Base-by-base conservation (phyloP, 495 filamentous ascomycete genomes). In the Rostrohypoxylon terebratum region DNA sequence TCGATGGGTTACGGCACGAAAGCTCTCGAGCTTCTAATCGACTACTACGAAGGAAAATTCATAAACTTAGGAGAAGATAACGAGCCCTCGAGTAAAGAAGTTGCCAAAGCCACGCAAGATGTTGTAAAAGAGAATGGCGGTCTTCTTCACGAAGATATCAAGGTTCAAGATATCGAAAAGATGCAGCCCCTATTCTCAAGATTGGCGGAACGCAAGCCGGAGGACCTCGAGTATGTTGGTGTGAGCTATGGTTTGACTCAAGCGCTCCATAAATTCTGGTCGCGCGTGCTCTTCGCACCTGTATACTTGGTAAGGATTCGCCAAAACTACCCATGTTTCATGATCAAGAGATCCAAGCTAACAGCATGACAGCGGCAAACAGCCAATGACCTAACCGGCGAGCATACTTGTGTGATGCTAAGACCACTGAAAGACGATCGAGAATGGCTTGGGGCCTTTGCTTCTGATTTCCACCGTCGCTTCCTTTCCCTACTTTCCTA, bases 371-470 rank as follows among this genome's bases (percentile, higher is more conserved):
- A 79, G 80, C 90, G 96, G 51, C 96, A 99, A 85, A 99, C 96
- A 3, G 84, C 96, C 5, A 98, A 98, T 76, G 93, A 98, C 51
- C 86, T 99, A 25, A 99, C 96, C 0, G 96, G 96, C 68, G 96
- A 99, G 82, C 95, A 99, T 75, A 94, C 95, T 0, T 97, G 94
- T 78, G 94, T 99, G 36, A 99, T 99, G 96, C 87, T 99, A 34
- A 90, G 93, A 59, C 90, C 92, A 4, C 83, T 94, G 0, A 86
- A 88, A 44, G 87, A 82, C 11, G 93, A 97, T 71, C 85, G 83
- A 50, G 86, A 84, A 72, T 98, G 96, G 96, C 86, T 97, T 11
- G 92, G 92, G 38, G 94, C 94, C 8, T 99, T 94, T 75, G 85
- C 95, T 7, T 88, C 89, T 53, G 96, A 99, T 79, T 99, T 98